Percentiles rank a stretch among this genome's conserved stretches.
phyloP scores from a whole-genome alignment of 176 grass and related monocot species.

The Calamus simplicifolius region DNA sequence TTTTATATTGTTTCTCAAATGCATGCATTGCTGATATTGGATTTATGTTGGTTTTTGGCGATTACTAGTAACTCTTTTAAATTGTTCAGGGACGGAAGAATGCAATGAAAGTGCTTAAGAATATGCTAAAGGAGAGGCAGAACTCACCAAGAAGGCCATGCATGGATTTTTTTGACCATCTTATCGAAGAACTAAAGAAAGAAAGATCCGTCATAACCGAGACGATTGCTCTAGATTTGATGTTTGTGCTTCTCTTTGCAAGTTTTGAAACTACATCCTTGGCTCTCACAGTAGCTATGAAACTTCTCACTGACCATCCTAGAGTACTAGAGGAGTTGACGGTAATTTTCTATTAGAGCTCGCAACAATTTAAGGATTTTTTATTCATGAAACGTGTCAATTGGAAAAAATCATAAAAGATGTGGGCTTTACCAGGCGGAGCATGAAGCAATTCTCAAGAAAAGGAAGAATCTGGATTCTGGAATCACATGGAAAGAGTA shows the following conservation, averaged over 20 bases:
- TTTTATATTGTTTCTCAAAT: too few relatives aligned
- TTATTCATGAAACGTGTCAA: too few relatives aligned
- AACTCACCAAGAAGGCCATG: slow-evolving; percentile 38
- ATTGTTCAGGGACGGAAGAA: neutral
- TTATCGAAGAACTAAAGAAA: slow-evolving; percentile 69
- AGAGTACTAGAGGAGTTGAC: slow-evolving; percentile 50
- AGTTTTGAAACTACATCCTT: slow-evolving; percentile 85
- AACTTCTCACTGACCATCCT: slow-evolving; percentile 68
- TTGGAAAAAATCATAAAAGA: too few relatives aligned
- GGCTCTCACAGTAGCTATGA: slow-evolving; percentile 72
- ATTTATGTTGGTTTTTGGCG: too few relatives aligned
- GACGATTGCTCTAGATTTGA: slow-evolving; percentile 73
- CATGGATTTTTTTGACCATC: slow-evolving; percentile 82
- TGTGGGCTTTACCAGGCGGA: slow-evolving; percentile 39
- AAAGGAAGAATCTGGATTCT: slow-evolving; percentile 46
- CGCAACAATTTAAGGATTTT: too few relatives aligned
- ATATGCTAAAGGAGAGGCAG: slow-evolving; percentile 60
- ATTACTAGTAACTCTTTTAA: too few relatives aligned
- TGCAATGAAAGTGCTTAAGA: slow-evolving; percentile 14
- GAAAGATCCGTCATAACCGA: slow-evolving; percentile 74
- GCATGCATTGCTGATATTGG: too few relatives aligned
- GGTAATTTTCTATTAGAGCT: slow-evolving; percentile 16
- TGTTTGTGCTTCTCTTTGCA: slow-evolving; percentile 90
- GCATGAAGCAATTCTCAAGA: slow-evolving; percentile 55
- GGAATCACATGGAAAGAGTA: slow-evolving; percentile 71